Conservation (phyloP, 495 filamentous ascomycete genomes). For the Aspergillus campestris region DNA sequence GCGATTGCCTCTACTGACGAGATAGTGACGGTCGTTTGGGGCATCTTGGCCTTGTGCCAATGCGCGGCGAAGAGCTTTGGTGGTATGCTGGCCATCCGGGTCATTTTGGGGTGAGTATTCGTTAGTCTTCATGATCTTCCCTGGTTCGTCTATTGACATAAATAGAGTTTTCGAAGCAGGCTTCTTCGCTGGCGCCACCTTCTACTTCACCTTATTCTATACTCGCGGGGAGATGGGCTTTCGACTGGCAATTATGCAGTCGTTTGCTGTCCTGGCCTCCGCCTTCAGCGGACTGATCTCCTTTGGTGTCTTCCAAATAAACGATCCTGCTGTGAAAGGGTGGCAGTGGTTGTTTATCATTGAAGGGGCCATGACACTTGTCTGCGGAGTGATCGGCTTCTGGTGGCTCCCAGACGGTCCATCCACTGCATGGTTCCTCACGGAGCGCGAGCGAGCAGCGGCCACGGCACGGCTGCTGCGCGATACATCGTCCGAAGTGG, state of each 20-base stretch:
- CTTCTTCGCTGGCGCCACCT: slow-evolving; percentile 53
- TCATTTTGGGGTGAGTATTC: slow-evolving; percentile 22
- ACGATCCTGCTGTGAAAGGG: slow-evolving; percentile 35
- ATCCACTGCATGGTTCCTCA: slow-evolving; percentile 52
- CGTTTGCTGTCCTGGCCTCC: slow-evolving; percentile 56
- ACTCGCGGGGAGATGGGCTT: slow-evolving; percentile 57
- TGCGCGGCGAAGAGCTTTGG: slow-evolving; percentile 46
- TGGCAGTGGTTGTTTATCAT: slow-evolving; percentile 74
- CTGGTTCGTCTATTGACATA: slow-evolving; percentile 22
- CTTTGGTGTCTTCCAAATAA: slow-evolving; percentile 62
- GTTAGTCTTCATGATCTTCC: not conserved
- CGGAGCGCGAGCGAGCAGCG: slow-evolving; percentile 40
- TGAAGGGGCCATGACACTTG: slow-evolving; percentile 54
- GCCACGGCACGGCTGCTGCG: slow-evolving; percentile 18
- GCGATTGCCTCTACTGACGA: slow-evolving; percentile 27
- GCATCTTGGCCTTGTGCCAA: slow-evolving; percentile 28
- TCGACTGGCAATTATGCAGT: slow-evolving; percentile 64
- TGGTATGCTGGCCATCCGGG: slow-evolving; percentile 37
- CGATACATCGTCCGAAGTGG: slow-evolving; percentile 22
- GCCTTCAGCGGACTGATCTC: slow-evolving; percentile 60
- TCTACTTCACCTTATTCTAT: slow-evolving; percentile 51
- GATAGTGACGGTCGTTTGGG: slow-evolving; percentile 42
- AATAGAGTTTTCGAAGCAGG: slow-evolving; percentile 53
- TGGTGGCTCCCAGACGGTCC: slow-evolving; percentile 55
- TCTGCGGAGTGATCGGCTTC: slow-evolving; percentile 51